phyloP scores from a whole-genome alignment of 2,329 filamentous ascomycete species.

The Scorias spongiosa region DNA sequence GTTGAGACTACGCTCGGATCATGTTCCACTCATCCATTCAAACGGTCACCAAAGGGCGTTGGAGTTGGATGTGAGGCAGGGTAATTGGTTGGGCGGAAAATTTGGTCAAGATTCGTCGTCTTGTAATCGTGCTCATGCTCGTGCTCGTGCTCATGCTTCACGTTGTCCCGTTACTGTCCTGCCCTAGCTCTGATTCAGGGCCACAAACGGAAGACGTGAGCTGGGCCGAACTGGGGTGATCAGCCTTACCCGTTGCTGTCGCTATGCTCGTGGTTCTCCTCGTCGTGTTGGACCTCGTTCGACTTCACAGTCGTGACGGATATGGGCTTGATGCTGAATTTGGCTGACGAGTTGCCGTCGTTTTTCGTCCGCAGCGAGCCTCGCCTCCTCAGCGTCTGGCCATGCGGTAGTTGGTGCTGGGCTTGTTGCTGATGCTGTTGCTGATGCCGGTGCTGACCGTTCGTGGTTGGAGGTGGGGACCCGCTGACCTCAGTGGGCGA shows the following conservation, averaged over 20 bases:
- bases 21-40: no score
- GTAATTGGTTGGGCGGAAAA: no score
- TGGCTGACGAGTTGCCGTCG: conserved; percentile 25
- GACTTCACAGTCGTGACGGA: conserved; percentile 2
- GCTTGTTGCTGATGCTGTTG: background rate
- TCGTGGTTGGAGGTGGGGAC: background rate
- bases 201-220: no score
- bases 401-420: background rate
- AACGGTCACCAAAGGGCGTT: no score
- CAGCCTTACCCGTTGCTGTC: background rate
- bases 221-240: no score
- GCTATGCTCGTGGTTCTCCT: background rate
- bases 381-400: conserved; percentile 26
- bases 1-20: no score
- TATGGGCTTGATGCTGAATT: conserved; percentile 14
- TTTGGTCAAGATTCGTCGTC: no score
- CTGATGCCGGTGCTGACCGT: conserved; percentile 8
- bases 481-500: background rate
- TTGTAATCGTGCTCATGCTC: no score
- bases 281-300: background rate
- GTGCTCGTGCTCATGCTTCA: no score
- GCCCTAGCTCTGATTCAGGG: no score
- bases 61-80: no score
- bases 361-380: conserved; percentile 29
- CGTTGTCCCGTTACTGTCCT: no score